phyloP scores from a whole-genome alignment of 441 rosid genomes.

The Metrosideros polymorpha region DNA sequence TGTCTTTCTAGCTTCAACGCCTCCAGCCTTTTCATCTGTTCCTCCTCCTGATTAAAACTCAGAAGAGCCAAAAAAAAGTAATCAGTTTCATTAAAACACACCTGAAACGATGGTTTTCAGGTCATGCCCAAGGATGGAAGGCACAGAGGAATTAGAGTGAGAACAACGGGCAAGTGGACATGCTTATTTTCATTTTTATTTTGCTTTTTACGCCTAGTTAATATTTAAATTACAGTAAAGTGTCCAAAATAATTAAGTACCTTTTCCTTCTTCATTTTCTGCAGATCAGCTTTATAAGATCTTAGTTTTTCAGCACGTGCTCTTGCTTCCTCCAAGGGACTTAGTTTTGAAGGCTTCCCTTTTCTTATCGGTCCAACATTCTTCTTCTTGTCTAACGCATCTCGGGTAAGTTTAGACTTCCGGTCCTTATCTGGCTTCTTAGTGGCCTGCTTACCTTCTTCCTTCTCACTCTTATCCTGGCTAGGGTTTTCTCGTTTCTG shows the following conservation, averaged over 20 bases:
- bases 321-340: slow-evolving; percentile 88
- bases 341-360: slow-evolving; percentile 70
- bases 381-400: slow-evolving; percentile 52
- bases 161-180: neutral
- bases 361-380: slow-evolving; percentile 67
- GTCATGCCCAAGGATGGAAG: neutral
- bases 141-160: neutral
- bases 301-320: slow-evolving; percentile 94
- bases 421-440: slow-evolving; percentile 52
- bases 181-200: neutral
- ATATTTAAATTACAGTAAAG: neutral
- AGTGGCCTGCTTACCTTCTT: slow-evolving; percentile 28
- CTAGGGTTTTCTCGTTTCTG: slow-evolving; percentile 20
- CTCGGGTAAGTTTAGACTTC: slow-evolving; percentile 41
- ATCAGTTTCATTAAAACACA: neutral
- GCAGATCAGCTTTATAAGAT: slow-evolving; percentile 81
- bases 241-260: slow-evolving; percentile 15
- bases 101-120: neutral
- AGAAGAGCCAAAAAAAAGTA: neutral
- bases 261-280: slow-evolving; percentile 91
- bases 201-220: neutral
- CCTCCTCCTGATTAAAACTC: slow-evolving; percentile 57
- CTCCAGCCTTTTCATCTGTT: slow-evolving; percentile 67
- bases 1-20: slow-evolving; percentile 83
- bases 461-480: slow-evolving; percentile 33